Evolutionary conservation across 768 basidiomycete genomes (phyloP), one percentile per base, ranked within the genome.

Genomic region (Pleurotus giganteus): DNA sequence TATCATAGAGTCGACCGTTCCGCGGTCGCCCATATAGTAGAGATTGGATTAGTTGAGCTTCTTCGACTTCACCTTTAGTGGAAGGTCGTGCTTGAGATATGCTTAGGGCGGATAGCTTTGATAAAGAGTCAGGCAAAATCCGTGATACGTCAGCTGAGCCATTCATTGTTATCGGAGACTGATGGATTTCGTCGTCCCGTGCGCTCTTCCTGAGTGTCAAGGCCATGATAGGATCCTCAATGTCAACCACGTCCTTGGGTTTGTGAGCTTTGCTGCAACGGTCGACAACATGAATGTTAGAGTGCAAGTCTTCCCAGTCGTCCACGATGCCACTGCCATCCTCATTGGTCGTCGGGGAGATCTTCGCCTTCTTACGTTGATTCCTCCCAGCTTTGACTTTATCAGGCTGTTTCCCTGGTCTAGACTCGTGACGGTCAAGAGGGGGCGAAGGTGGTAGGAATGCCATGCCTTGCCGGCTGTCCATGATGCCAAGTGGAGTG

Each of bases 361-460:
- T 51, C 63, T 77, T 83, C 17, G 69, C 65, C 62, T 81, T 84
- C 71, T 85, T 87, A 57, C 81, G 71, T 54, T 37, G 49, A 51
- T 49, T 57, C 11, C 27, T 21, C n/a, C 13, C 23, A 32, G 67
- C 71, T 61, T 76, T 81, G 23, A 69, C 63, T 61, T 64, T 72
- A 66, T 26, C 57, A 64, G 61, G 64, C 71, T 50, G 49, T 54
- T 49, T 65, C 11, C 23, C 19, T 34, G 4, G 34, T 58, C 49
- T 58, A 61, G 44, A 58, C 57, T 21, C 59, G 17, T 61, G 64
- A 27, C 65, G 57, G 32, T 69, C 64, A 2, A 78, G 77, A 15
- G 85, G 83, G n/a, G 88, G 88, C 15, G 89, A 88, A 15, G 88
- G 87, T 5, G 86, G 85, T 50, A 89, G 65, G 45, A 88, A 76